These are phyloP conservation scores for Penicillium fuscoglaucum DNA, from an alignment of 2,329 filamentous ascomycete species.

Conservation along the genomic window DNA sequence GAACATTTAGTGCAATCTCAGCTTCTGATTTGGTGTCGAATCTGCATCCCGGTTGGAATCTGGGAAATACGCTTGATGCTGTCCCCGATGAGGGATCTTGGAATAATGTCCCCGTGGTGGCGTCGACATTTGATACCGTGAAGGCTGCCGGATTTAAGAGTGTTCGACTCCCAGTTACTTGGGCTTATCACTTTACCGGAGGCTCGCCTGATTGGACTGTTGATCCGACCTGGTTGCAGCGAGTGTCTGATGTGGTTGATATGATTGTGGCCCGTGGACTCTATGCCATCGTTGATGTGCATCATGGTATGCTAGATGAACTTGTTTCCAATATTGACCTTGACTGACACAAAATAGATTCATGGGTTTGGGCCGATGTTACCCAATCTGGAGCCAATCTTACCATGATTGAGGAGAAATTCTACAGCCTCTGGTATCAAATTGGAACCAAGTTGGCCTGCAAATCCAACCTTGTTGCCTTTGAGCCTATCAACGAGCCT, in stretches of 20 bases:
- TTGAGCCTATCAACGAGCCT: slow-evolving; percentile 63
- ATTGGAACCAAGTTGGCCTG: slow-evolving; percentile 57
- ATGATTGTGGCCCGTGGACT: slow-evolving; percentile 54
- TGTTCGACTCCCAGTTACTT: slow-evolving; percentile 61
- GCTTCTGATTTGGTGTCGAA: slow-evolving; percentile 50
- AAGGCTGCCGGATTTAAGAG: slow-evolving; percentile 59
- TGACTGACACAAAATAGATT: slow-evolving; percentile 38
- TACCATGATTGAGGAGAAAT: slow-evolving; percentile 57
- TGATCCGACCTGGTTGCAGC: slow-evolving; percentile 56
- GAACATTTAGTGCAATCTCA: slow-evolving; percentile 48
- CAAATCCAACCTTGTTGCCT: slow-evolving; percentile 55
- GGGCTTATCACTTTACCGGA: slow-evolving; percentile 56
- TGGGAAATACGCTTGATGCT: slow-evolving; percentile 62
- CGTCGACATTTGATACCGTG: slow-evolving; percentile 53
- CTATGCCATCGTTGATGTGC: slow-evolving; percentile 58
- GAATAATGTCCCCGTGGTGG: slow-evolving; percentile 57
- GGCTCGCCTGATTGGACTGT: slow-evolving; percentile 56
- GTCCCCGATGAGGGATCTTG: slow-evolving; percentile 58
- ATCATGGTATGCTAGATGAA: slow-evolving; percentile 46
- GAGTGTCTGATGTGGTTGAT: slow-evolving; percentile 60
- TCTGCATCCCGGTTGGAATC: slow-evolving; percentile 60
- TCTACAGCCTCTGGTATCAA: slow-evolving; percentile 59
- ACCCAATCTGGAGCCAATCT: slow-evolving; percentile 49
- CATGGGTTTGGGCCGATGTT: slow-evolving; percentile 60
- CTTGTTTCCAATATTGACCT: neutral